Conservation (phyloP, 1,284 basidiomycete species). For the Pseudozyma pruni region DNA sequence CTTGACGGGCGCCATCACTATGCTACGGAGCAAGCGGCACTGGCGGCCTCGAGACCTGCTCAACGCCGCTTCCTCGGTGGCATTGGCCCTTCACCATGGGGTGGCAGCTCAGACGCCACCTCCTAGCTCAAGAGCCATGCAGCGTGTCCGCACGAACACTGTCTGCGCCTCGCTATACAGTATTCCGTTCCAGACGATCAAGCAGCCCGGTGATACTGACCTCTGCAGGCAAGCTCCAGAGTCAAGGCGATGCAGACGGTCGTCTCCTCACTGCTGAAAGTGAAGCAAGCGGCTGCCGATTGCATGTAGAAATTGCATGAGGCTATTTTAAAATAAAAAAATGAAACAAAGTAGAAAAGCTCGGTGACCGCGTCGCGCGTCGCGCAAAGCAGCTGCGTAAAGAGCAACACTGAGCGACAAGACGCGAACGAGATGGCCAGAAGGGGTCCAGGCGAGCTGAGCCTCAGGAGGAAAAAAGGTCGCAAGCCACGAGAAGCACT, state of each 20-base stretch:
- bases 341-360: conserved; percentile 3
- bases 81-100: conserved; percentile 17
- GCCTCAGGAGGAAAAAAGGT: neutral
- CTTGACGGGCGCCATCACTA: neutral
- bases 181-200: no score
- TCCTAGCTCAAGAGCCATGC: neutral
- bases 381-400: conserved; percentile 16
- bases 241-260: no score
- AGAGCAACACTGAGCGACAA: conserved; percentile 23
- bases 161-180: no score
- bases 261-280: no score
- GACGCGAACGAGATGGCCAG: neutral
- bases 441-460: neutral
- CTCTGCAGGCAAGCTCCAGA: no score
- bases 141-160: neutral
- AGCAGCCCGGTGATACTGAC: no score
- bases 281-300: no score
- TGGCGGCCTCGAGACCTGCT: conserved; percentile 10
- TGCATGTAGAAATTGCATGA: neutral
- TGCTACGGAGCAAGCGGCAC: neutral
- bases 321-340: neutral
- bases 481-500: neutral
- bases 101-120: neutral
- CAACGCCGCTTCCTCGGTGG: conserved; percentile 25
- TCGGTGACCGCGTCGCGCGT: conserved; percentile 41